Conservation (phyloP, 2,329 filamentous ascomycete genomes). For the Alternaria dauci region DNA sequence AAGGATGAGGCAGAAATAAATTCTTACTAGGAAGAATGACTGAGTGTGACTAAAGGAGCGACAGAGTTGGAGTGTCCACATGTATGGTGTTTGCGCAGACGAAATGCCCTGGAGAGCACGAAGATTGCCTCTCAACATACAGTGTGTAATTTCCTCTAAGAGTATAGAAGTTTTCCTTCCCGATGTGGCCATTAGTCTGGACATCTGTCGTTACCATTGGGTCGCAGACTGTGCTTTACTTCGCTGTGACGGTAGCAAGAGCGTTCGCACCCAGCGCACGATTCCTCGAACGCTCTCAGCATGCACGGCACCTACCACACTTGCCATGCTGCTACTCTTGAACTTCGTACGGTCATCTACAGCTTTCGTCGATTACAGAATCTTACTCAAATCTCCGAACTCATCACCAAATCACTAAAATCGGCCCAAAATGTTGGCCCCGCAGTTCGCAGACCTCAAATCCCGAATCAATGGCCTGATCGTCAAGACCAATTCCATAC, state of each 20-base stretch:
- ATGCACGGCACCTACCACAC: neutral
- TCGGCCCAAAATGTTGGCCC: neutral
- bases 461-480: neutral
- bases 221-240: neutral
- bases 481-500: neutral
- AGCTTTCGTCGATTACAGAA: neutral
- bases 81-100: neutral
- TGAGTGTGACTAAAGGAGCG: neutral
- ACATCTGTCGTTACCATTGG: too few species aligned
- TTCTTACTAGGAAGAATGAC: neutral
- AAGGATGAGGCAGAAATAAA: conserved; percentile 8
- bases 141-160: neutral
- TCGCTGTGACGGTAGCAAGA: neutral
- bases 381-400: neutral
- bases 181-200: neutral
- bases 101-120: neutral
- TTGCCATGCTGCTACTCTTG: neutral
- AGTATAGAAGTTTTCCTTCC: neutral
- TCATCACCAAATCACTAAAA: neutral
- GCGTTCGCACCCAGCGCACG: neutral
- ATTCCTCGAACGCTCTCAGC: neutral
- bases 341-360: neutral
- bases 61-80: neutral
- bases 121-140: neutral
- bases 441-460: neutral